Evolutionary conservation across 352 stramenopile species (phyloP).

Genomic region (Pythium phragmiticola): DNA sequence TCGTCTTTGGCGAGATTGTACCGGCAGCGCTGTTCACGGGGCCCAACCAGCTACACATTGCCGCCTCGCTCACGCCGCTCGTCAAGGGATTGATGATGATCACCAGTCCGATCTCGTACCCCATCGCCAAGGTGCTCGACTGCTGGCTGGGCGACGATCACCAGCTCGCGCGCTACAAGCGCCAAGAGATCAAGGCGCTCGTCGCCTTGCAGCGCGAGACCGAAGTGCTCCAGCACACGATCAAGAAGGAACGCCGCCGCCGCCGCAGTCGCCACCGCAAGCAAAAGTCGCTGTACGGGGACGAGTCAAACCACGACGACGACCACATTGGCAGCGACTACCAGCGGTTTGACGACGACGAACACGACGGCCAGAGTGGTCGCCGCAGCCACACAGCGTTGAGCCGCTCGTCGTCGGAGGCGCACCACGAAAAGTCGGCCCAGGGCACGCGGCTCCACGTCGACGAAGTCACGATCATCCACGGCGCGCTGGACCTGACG

Average conservation of each 20-base stretch:
- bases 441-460: conserved; percentile 56
- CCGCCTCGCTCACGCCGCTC: conserved; percentile 71
- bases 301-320: background rate
- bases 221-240: conserved; percentile 25
- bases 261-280: background rate
- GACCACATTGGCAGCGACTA: background rate
- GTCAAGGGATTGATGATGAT: conserved; percentile 88
- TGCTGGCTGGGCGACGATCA: conserved; percentile 77
- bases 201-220: conserved; percentile 73
- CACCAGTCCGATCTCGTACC: conserved; percentile 87
- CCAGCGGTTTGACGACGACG: background rate
- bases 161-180: conserved; percentile 79
- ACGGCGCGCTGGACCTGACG: conserved; percentile 87
- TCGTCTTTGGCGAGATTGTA: conserved; percentile 97
- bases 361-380: background rate
- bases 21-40: conserved; percentile 95
- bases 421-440: conserved; percentile 29
- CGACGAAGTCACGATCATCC: conserved; percentile 91
- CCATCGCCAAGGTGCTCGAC: conserved; percentile 91
- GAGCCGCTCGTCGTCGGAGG: background rate
- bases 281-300: background rate
- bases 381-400: background rate
- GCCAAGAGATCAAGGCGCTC: conserved; percentile 86
- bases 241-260: conserved; percentile 6
- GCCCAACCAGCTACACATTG: conserved; percentile 91